Conservation (phyloP, 2,329 filamentous ascomycete species). For the Xylariales sp. region DNA sequence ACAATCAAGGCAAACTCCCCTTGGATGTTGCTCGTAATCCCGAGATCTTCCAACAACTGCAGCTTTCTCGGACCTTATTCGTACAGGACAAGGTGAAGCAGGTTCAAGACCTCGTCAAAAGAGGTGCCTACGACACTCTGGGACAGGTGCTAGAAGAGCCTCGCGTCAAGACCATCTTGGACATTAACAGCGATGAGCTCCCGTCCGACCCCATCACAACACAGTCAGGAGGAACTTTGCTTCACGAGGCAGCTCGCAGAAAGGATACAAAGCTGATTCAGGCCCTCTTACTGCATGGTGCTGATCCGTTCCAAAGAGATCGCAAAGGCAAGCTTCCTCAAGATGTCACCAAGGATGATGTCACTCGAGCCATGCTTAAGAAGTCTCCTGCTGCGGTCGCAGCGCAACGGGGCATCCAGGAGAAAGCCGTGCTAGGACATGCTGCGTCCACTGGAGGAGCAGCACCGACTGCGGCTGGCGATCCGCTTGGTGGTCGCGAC, state of each 20-base stretch:
- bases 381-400: conserved; percentile 90
- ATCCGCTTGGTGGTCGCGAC: conserved; percentile 72
- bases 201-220: conserved; percentile 73
- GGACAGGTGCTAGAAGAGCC: conserved; percentile 80
- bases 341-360: conserved; percentile 93
- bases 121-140: conserved; percentile 70
- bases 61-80: conserved; percentile 84
- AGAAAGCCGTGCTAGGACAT: conserved; percentile 89
- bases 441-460: conserved; percentile 50
- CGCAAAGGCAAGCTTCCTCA: conserved; percentile 93
- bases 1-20: conserved; percentile 78
- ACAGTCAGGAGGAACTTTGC: conserved; percentile 80
- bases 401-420: conserved; percentile 91
- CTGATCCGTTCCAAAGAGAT: conserved; percentile 92
- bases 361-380: conserved; percentile 82
- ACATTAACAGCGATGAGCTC: conserved; percentile 89
- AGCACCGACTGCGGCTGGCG: conserved; percentile 45
- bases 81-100: conserved; percentile 81
- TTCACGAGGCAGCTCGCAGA: conserved; percentile 89
- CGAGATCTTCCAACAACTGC: conserved; percentile 92
- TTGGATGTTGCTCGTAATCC: conserved; percentile 87
- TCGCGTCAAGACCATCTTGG: conserved; percentile 77
- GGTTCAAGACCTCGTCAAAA: conserved; percentile 72
- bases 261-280: conserved; percentile 86
- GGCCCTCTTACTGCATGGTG: conserved; percentile 84